Conservation (phyloP, 805 yeast species). For the Candida lessepsii region DNA sequence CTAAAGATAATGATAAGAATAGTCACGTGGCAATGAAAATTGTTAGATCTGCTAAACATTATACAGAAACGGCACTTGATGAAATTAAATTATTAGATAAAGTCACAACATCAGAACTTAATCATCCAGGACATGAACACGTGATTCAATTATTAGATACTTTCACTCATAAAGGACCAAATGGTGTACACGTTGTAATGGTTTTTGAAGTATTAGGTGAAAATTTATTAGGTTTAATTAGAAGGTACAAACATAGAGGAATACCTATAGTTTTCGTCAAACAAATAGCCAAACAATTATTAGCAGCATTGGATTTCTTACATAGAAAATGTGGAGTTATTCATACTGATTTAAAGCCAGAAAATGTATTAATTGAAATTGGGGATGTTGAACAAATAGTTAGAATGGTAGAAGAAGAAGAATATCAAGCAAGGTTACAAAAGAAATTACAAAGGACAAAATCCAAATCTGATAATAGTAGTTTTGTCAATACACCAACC, state of each 20-base stretch:
- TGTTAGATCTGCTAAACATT: conserved; percentile 86
- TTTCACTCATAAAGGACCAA: conserved; percentile 83
- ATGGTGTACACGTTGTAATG: conserved; percentile 94
- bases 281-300: conserved; percentile 75
- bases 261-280: conserved; percentile 76
- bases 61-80: conserved; percentile 91
- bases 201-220: conserved; percentile 97
- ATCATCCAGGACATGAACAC: conserved; percentile 79
- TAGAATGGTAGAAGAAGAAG: conserved; percentile 59
- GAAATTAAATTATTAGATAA: conserved; percentile 79
- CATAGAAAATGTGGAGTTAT: conserved; percentile 73
- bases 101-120: conserved; percentile 58
- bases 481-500: conserved; percentile 13
- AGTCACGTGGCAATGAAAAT: conserved; percentile 91
- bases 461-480: conserved; percentile 20
- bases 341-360: conserved; percentile 47
- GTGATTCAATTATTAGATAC: conserved; percentile 80
- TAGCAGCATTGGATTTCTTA: conserved; percentile 68
- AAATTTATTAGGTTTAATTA: conserved; percentile 78
- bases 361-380: conserved; percentile 71
- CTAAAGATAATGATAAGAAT: conserved; percentile 53
- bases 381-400: conserved; percentile 82
- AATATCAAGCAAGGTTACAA: conserved; percentile 47
- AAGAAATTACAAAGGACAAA: conserved; percentile 42
- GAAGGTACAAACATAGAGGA: conserved; percentile 74